These are phyloP conservation scores for Exserohilum rostratum DNA, from an alignment of 2,329 filamentous ascomycete genomes.

Conservation along the genomic window DNA sequence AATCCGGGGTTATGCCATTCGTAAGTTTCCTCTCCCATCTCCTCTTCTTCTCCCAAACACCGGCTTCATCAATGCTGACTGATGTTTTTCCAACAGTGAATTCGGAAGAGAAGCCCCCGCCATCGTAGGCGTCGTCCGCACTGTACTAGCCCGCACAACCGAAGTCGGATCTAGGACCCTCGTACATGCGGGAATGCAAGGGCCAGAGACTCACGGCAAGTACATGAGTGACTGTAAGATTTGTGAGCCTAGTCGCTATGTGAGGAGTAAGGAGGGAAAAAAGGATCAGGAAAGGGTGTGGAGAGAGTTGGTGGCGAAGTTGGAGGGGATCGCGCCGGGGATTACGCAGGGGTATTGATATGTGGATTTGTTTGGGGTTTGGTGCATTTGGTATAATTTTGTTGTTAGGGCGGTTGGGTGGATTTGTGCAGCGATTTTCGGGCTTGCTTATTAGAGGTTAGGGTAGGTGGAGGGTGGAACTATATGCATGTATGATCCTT, in stretches of 20 bases:
- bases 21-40: constrained; percentile 18
- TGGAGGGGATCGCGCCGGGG: constrained; percentile 47
- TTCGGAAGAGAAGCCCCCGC: constrained; percentile 27
- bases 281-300: constrained; percentile 47
- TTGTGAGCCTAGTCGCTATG: constrained; percentile 36
- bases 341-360: constrained; percentile 23
- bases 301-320: constrained; percentile 47
- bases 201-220: constrained; percentile 49
- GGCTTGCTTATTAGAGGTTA: too few species aligned
- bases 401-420: too few species aligned
- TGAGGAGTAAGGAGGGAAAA: constrained; percentile 46
- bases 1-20: constrained; percentile 46
- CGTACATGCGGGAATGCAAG: constrained; percentile 47
- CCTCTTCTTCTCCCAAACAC: not conserved
- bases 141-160: constrained; percentile 43
- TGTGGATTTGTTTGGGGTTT: too few species aligned
- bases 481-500: too few species aligned
- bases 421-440: too few species aligned
- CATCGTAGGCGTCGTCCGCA: constrained; percentile 17
- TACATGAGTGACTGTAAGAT: constrained; percentile 49
- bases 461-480: too few species aligned
- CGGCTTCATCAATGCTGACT: not conserved
- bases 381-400: too few species aligned
- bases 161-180: constrained; percentile 52
- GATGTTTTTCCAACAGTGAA: constrained; percentile 13